Evolutionary conservation across 768 basidiomycete species (phyloP), one percentile per base, ranked within the genome.

Genomic region (Russula brevipes): DNA sequence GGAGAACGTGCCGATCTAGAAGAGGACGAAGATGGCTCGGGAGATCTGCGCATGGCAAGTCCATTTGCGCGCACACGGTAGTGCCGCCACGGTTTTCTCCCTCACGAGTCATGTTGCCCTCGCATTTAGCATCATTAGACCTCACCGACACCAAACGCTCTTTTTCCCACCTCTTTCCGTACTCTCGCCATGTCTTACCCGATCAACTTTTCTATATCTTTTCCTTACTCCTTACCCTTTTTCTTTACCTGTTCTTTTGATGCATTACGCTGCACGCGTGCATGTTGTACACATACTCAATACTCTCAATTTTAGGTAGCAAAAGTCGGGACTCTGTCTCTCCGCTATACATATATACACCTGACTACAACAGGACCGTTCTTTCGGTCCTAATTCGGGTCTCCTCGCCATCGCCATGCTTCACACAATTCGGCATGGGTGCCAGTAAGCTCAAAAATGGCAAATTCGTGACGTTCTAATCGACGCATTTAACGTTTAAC

Each of bases 211-310:
- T 42, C 33, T 31, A 54, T 41, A 2, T 54, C 53, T 24, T 10
- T 11, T 38, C 12, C 30, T n/a, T 10, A 2, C 54, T 11, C 31
- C 54, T 53, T 53, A 9, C 42, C 44, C 47, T 46, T 35, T n/a
- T 7, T 17, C 17, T 8, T 16, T 19, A 24, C 24, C 24, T 39
- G 8, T 24, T 46, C 39, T 49, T 64, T 55, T 64, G 63, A 54
- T 64, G 58, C 63, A 64, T 64, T 39, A 54, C 63, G 49, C 33
- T 54, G 62, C 62, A 53, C 11, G 10, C 35, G 53, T 60, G 59
- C 63, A 64, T 60, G 63, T 55, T 64, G 63, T 64, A 64, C 24
- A 54, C 63, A 59, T 64, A 64, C 58, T 64, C 63, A 64, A 64
- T 49, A 64, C 30, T 42, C 54, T 64, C 58, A 55, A 64, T 55